Evolutionary conservation across 2,329 filamentous ascomycete genomes (phyloP).

Genomic region (Tolypocladium ophioglossoides): DNA sequence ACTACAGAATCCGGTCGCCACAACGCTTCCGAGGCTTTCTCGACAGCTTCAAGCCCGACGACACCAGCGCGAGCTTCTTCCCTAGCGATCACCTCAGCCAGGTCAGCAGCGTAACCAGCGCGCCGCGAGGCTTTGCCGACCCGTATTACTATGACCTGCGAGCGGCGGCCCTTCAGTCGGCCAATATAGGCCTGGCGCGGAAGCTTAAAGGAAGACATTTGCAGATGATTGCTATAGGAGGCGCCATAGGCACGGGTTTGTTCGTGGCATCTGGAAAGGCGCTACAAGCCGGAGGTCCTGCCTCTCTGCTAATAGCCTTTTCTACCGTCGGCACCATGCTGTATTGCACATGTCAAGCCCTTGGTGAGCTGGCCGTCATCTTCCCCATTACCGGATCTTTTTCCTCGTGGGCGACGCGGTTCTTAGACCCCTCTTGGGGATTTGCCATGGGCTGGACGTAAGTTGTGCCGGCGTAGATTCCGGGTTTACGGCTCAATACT

Average conservation of each 20-base stretch:
- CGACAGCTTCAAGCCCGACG: constrained; percentile 50
- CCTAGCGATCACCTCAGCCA: constrained; percentile 30
- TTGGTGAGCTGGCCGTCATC: constrained; percentile 86
- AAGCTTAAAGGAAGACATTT: constrained; percentile 75
- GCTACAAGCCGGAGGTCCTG: constrained; percentile 65
- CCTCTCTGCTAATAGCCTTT: constrained; percentile 69
- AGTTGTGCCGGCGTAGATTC: constrained; percentile 17
- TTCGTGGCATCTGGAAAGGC: constrained; percentile 76
- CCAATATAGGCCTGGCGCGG: constrained; percentile 63
- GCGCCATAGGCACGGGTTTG: constrained; percentile 80
- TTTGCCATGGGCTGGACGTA: constrained; percentile 94
- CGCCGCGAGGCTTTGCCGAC: constrained; percentile 15
- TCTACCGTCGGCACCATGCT: constrained; percentile 74
- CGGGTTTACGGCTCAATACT: background rate
- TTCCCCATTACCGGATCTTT: constrained; percentile 91
- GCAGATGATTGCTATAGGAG: constrained; percentile 96
- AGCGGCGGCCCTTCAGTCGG: constrained; percentile 59
- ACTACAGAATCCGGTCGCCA: constrained; percentile 28
- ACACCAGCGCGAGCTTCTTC: constrained; percentile 39
- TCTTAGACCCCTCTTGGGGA: constrained; percentile 87
- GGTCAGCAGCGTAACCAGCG: constrained; percentile 14
- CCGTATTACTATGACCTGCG: constrained; percentile 44
- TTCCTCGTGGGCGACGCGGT: constrained; percentile 82
- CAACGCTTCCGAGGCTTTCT: constrained; percentile 34
- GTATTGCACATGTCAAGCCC: constrained; percentile 82